phyloP scores from a whole-genome alignment of 331 rosid genomes.

The Phaseolus coccineus region DNA sequence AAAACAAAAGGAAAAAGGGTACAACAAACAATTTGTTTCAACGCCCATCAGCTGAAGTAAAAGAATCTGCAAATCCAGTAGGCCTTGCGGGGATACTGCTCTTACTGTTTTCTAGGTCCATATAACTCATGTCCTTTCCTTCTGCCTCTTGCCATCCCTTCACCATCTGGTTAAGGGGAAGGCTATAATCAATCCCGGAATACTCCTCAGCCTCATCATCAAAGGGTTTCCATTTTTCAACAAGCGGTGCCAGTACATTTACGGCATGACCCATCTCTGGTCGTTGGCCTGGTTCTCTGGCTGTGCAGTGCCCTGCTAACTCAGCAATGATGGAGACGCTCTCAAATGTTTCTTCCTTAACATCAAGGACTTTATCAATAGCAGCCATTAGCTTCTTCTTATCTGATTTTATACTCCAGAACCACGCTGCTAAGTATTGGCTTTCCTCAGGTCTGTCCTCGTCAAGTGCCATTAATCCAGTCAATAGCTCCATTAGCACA shows the following conservation, averaged over 20 bases:
- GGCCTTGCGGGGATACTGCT: slow-evolving; percentile 96
- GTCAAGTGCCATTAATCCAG: slow-evolving; percentile 93
- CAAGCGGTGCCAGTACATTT: slow-evolving; percentile 80
- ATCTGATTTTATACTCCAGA: slow-evolving; percentile 92
- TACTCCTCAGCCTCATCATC: slow-evolving; percentile 77
- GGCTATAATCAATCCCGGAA: slow-evolving; percentile 89
- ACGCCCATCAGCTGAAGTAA: slow-evolving; percentile 82
- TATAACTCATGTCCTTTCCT: slow-evolving; percentile 76
- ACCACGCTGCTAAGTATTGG: slow-evolving; percentile 95
- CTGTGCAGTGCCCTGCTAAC: slow-evolving; percentile 96
- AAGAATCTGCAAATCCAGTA: slow-evolving; percentile 86
- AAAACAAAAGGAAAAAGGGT: slow-evolving; percentile 8
- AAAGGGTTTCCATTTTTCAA: slow-evolving; percentile 92
- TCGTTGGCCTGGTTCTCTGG: slow-evolving; percentile 91
- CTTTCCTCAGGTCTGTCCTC: slow-evolving; percentile 86
- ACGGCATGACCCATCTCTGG: slow-evolving; percentile 98
- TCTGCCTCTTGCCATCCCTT: slow-evolving; percentile 97
- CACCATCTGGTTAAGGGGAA: slow-evolving; percentile 94
- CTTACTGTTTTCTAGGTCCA: slow-evolving; percentile 82
- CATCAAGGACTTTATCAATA: slow-evolving; percentile 73
- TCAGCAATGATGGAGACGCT: slow-evolving; percentile 72
- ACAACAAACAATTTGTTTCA: slow-evolving; percentile 54
- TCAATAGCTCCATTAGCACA: slow-evolving; percentile 89
- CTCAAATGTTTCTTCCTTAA: slow-evolving; percentile 77
- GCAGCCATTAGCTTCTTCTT: slow-evolving; percentile 82